These are phyloP conservation scores for Saccharomyces uvarum DNA, from an alignment of 1,139 yeast species.

Conservation along the genomic window DNA sequence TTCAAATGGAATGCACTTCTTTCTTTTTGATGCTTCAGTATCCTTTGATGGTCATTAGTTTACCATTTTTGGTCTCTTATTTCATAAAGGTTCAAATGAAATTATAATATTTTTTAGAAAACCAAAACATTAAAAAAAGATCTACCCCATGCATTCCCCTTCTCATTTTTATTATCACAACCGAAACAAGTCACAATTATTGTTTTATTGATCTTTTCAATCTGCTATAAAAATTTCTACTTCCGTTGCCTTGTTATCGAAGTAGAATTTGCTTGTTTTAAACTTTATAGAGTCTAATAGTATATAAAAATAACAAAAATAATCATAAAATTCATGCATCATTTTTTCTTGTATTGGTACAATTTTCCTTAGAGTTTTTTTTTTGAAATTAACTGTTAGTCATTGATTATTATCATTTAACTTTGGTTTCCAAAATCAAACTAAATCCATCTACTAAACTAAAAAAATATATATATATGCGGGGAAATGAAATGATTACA, in stretches of 20 bases:
- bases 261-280: neutral
- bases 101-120: slow-evolving; percentile 2
- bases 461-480: neutral
- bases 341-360: neutral
- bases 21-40: slow-evolving; percentile 57
- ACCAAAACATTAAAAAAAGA: neutral
- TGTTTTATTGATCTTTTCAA: neutral
- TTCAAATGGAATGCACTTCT: slow-evolving; percentile 71
- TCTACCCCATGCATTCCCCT: neutral
- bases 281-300: neutral
- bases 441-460: neutral
- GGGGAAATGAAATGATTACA: neutral
- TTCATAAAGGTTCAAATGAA: slow-evolving; percentile 36
- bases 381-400: neutral
- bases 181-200: neutral
- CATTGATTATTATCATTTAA: neutral
- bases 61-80: slow-evolving; percentile 63
- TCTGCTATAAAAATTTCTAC: neutral
- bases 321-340: neutral
- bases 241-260: neutral
- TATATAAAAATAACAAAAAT: neutral
- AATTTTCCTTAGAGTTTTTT: neutral
- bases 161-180: neutral
- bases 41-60: slow-evolving; percentile 46
- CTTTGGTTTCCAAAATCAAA: neutral